Evolutionary conservation across 495 filamentous ascomycete genomes (phyloP), one percentile per base, ranked within the genome.

Genomic region (Lichina pygmaea): DNA sequence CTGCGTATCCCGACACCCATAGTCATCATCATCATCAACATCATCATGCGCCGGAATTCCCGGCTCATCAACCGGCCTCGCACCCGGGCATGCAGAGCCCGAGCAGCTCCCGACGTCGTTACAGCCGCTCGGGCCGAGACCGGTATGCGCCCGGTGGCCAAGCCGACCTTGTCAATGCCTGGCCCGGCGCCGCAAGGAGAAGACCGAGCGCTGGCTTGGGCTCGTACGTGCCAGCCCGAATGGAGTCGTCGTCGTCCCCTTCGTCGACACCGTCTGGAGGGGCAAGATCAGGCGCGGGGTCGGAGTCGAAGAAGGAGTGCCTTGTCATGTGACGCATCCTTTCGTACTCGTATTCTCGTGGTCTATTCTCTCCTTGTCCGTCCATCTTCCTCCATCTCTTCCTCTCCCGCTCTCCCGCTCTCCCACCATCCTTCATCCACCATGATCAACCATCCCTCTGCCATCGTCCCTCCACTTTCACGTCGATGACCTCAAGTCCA

Each of bases 231-330:
- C 31, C 16, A n/a, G 39, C 12, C 1, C 39, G 12, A 44, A 32
- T 34, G 38, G 8, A n/a, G 15, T 36, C 34, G 9, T 16, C 12
- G 44, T 3, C 12, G 13, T 41, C 24, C 4, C 24, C 24, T 24
- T 24, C 24, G 44, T 30, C 15, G 2, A 11, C 47, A 17, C 43
- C 44, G 33, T 24, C 46, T 4, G 34, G 16, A 33, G 34, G 32
- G 1, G 32, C 41, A 2, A 34, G 34, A 13, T 15, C 41, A 33
- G 40, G 45, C 5, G 42, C 13, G 6, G 46, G 38, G 9, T 33
- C 24, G 2, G 47, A 40, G 24, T 4, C 24, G 45, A 47, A 47
- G 37, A 47, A 47, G 45, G 45, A 47, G 31, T 47, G 45, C n/a
- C 12, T 44, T 0, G 45, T 47, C 17, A 47, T 47, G 45, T 47